Evolutionary conservation across 2,329 filamentous ascomycete genomes (phyloP).

Genomic region (Diaporthe sp.): DNA sequence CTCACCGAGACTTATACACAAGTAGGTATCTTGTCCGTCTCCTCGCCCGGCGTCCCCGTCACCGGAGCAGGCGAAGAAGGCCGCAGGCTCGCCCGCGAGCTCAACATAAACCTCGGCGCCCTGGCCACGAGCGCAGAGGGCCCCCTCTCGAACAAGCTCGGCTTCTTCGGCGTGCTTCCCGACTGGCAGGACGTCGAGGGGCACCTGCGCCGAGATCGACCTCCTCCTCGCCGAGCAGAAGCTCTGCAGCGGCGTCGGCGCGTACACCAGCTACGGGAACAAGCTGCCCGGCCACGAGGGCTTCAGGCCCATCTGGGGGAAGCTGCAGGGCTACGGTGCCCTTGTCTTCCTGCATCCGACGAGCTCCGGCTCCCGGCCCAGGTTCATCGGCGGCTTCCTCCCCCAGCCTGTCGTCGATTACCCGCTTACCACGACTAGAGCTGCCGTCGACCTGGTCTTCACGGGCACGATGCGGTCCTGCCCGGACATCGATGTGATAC

Average conservation of each 20-base stretch:
- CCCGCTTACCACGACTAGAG: conserved; percentile 54
- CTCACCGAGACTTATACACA: no score
- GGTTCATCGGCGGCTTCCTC: conserved; percentile 34
- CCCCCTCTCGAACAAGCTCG: conserved; percentile 32
- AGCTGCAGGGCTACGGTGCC: conserved; percentile 38
- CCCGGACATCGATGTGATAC: conserved; percentile 53
- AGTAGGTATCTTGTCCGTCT: conserved; percentile 44
- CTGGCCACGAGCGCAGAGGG: conserved; percentile 22
- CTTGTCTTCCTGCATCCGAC: conserved; percentile 43
- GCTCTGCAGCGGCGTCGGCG: conserved; percentile 39
- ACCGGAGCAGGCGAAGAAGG: conserved; percentile 32
- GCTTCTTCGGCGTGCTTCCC: conserved; percentile 42
- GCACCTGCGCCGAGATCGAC: conserved; percentile 40
- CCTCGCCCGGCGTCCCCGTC: conserved; percentile 32
- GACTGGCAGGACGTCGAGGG: conserved; percentile 42
- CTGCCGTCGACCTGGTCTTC: conserved; percentile 53
- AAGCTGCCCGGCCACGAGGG: conserved; percentile 38
- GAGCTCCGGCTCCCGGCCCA: conserved; percentile 29
- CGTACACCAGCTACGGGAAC: conserved; percentile 40
- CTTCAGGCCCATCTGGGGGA: conserved; percentile 42
- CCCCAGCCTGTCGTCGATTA: conserved; percentile 47
- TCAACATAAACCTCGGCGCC: conserved; percentile 31
- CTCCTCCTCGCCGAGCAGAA: conserved; percentile 40
- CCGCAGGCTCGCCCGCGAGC: conserved; percentile 29
- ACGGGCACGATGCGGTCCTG: conserved; percentile 43